A percentile compares a stretch with the other conserved stretches of the same genome.
Evolutionary conservation across 2,329 filamentous ascomycete genomes (phyloP).

Genomic region (Pseudonectria foliicola): DNA sequence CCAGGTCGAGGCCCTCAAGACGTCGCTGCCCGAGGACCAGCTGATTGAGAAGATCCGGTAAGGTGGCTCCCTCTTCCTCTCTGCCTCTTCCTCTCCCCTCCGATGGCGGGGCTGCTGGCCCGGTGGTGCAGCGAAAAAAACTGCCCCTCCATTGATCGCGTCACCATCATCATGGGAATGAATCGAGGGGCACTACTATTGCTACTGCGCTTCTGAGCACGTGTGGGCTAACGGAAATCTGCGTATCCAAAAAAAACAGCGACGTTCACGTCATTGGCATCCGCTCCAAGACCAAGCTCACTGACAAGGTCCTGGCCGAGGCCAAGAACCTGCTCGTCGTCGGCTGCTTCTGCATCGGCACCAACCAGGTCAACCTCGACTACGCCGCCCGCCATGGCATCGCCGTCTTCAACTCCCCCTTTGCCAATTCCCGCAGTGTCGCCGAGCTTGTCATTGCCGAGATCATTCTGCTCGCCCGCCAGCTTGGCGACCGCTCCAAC

Average conservation of each 20-base stretch:
- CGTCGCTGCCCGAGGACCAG: conserved; percentile 82
- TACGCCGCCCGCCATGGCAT: conserved; percentile 80
- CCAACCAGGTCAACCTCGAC: conserved; percentile 85
- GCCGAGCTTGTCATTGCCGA: conserved; percentile 93
- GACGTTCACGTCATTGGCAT: conserved; percentile 97
- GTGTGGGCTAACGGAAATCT: conserved; percentile 7
- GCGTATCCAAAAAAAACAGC: conserved; percentile 39
- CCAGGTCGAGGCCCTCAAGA: conserved; percentile 88
- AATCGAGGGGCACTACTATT: too few relatives aligned
- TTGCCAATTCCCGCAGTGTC: conserved; percentile 94
- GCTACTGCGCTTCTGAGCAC: too few relatives aligned
- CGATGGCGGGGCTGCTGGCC: not conserved
- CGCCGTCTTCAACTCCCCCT: conserved; percentile 97
- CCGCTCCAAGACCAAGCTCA: conserved; percentile 94
- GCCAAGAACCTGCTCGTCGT: conserved; percentile 93
- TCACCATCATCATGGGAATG: too few relatives aligned
- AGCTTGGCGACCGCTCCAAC: conserved; percentile 85
- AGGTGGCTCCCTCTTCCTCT: conserved; percentile 23
- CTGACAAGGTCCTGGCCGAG: conserved; percentile 72
- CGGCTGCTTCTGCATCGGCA: conserved; percentile 98
- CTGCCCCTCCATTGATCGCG: too few relatives aligned
- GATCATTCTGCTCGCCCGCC: conserved; percentile 85
- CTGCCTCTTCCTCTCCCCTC: conserved; percentile 8
- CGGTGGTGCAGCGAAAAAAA: too few relatives aligned
- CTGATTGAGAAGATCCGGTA: conserved; percentile 95